Percentiles rank a stretch among this genome's conserved stretches.
These are phyloP conservation scores for Pyrus betulifolia DNA, from an alignment of 306 rosid genomes.

Conservation along the genomic window DNA sequence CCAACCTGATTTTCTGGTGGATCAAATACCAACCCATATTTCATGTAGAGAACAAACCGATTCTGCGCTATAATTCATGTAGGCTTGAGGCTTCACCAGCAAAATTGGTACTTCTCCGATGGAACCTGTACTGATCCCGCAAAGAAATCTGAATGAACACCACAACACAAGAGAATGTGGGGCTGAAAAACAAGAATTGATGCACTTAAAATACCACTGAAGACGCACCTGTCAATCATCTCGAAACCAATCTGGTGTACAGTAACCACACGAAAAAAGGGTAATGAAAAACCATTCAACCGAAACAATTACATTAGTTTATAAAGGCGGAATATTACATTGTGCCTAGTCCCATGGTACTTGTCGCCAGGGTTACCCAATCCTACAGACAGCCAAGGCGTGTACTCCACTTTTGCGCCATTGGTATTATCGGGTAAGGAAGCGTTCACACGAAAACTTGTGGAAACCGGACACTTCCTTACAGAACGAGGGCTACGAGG, in stretches of 20 bases:
- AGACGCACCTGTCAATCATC: slow-evolving; percentile 70
- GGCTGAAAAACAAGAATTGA: neutral
- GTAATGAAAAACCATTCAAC: neutral
- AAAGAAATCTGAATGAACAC: too few relatives aligned
- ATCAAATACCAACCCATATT: slow-evolving; percentile 44
- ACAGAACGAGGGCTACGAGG: slow-evolving; percentile 15
- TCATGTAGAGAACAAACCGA: too few relatives aligned
- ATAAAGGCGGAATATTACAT: slow-evolving; percentile 33
- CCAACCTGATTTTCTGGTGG: too few relatives aligned
- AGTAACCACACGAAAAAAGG: too few relatives aligned
- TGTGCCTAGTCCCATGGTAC: slow-evolving; percentile 90
- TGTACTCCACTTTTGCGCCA: slow-evolving; percentile 18
- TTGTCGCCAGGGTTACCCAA: neutral
- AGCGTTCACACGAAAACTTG: slow-evolving; percentile 42
- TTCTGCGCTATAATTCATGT: too few relatives aligned
- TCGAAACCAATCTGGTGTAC: slow-evolving; percentile 74
- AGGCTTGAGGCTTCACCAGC: too few relatives aligned
- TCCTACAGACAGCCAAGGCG: too few relatives aligned
- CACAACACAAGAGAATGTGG: neutral
- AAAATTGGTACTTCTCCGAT: too few relatives aligned
- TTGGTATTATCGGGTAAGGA: slow-evolving; percentile 33
- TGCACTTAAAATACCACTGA: slow-evolving; percentile 1
- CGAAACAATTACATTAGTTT: neutral
- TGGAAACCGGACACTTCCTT: slow-evolving; percentile 21
- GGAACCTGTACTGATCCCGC: too few relatives aligned